These are phyloP conservation scores for Suillus placidus DNA, from an alignment of 768 basidiomycete species.

Conservation along the genomic window DNA sequence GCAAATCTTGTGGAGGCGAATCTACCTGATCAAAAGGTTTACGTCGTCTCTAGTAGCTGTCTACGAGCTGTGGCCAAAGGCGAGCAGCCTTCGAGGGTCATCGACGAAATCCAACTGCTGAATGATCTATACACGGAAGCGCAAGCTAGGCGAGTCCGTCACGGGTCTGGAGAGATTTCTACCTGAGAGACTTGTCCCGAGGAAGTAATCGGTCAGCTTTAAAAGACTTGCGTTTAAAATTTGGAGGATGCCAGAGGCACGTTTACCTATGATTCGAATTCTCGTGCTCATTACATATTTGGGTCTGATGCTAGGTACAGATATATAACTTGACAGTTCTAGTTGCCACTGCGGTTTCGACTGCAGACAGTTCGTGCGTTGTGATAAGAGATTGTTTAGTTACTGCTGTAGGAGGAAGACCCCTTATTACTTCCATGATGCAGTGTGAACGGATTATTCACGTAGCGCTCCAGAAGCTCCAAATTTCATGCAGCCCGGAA, in stretches of 20 bases:
- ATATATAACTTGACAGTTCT: background rate
- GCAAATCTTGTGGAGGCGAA: slow-evolving; percentile 17
- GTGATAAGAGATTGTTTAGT: background rate
- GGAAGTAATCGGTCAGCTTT: background rate
- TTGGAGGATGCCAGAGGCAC: background rate
- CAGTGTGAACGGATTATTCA: background rate
- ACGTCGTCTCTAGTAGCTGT: slow-evolving; percentile 21
- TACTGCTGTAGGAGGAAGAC: background rate
- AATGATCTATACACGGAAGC: slow-evolving; percentile 15
- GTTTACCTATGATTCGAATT: background rate
- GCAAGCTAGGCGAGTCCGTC: slow-evolving; percentile 10
- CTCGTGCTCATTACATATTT: background rate
- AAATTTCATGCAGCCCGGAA: background rate
- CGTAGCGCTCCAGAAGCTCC: background rate
- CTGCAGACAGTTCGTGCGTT: background rate
- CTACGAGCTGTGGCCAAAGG: slow-evolving; percentile 14
- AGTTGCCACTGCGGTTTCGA: background rate
- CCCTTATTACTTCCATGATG: background rate
- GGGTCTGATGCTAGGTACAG: background rate
- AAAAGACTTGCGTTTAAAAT: background rate
- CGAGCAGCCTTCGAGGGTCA: slow-evolving; percentile 6
- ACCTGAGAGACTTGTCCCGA: background rate
- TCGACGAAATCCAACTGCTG: slow-evolving; percentile 19
- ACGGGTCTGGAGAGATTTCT: background rate
- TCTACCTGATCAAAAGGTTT: slow-evolving; percentile 23